Evolutionary conservation across 140 eudicot species (phyloP).

Genomic region (Ambrosia hybrid): DNA sequence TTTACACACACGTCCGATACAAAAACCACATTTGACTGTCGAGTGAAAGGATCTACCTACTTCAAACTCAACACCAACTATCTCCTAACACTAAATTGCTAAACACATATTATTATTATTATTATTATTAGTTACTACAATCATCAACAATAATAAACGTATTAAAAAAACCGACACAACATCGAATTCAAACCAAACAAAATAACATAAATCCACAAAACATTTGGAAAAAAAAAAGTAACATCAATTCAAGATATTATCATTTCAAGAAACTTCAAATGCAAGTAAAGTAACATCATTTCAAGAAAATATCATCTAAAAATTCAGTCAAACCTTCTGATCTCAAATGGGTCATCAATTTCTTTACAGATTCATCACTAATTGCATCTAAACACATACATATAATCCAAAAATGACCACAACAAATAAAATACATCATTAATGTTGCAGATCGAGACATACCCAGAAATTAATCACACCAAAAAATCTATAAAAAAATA

Average conservation of each 20-base stretch:
- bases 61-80: constrained; percentile 10
- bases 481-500: background rate
- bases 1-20: background rate
- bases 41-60: constrained; percentile 15
- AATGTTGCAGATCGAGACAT: too few species aligned
- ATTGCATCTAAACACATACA: too few species aligned
- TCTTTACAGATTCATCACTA: constrained; percentile 8
- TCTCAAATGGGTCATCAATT: constrained; percentile 14
- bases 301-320: background rate
- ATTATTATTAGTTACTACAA: too few species aligned
- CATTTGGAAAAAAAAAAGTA: background rate
- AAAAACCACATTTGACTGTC: constrained; percentile 6
- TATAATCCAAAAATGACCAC: too few species aligned
- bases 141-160: too few species aligned
- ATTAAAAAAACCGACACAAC: background rate
- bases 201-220: background rate
- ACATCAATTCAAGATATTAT: background rate
- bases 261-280: constrained; percentile 16
- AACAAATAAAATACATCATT: too few species aligned
- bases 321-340: constrained; percentile 18
- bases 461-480: background rate
- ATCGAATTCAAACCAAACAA: background rate
- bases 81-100: background rate
- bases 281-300: constrained; percentile 16
- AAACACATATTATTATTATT: background rate